Conservation (phyloP, 2,329 filamentous ascomycete species). For the Beauveria varroae region DNA sequence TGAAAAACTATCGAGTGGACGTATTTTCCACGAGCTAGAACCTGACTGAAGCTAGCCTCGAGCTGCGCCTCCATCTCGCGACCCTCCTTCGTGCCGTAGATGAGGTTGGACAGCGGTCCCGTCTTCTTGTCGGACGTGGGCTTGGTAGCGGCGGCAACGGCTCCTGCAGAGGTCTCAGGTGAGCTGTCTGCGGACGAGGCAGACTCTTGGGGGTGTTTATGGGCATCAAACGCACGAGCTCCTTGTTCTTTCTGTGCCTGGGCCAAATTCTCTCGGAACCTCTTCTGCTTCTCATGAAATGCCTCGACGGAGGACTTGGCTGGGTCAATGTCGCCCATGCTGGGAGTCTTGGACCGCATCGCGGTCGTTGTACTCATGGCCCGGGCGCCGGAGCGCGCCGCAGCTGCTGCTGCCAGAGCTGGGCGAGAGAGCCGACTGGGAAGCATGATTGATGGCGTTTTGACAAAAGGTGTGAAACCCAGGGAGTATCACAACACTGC, state of each 20-base stretch:
- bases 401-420: slow-evolving; percentile 29
- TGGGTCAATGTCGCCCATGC: slow-evolving; percentile 72
- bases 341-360: slow-evolving; percentile 49
- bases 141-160: slow-evolving; percentile 45
- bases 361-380: slow-evolving; percentile 49
- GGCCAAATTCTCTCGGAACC: slow-evolving; percentile 76
- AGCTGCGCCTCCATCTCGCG: slow-evolving; percentile 92
- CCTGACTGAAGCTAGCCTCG: slow-evolving; percentile 90
- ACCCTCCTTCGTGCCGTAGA: slow-evolving; percentile 95
- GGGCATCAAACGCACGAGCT: slow-evolving; percentile 62
- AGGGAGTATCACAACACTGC: slow-evolving; percentile 1
- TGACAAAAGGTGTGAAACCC: slow-evolving; percentile 2
- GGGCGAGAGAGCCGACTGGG: slow-evolving; percentile 43
- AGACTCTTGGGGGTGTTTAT: slow-evolving; percentile 28
- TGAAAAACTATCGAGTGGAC: slow-evolving; percentile 97
- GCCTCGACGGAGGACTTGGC: slow-evolving; percentile 57
- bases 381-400: slow-evolving; percentile 42
- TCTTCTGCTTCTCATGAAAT: slow-evolving; percentile 78
- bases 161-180: slow-evolving; percentile 28
- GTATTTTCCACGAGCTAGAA: slow-evolving; percentile 92
- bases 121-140: slow-evolving; percentile 55
- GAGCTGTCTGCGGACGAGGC: slow-evolving; percentile 33
- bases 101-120: slow-evolving; percentile 73
- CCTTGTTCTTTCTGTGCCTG: slow-evolving; percentile 73
- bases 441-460: slow-evolving; percentile 35